These are phyloP conservation scores for Gnaphalium uliginosum DNA, from an alignment of 129 eudicot species.

Conservation along the genomic window DNA sequence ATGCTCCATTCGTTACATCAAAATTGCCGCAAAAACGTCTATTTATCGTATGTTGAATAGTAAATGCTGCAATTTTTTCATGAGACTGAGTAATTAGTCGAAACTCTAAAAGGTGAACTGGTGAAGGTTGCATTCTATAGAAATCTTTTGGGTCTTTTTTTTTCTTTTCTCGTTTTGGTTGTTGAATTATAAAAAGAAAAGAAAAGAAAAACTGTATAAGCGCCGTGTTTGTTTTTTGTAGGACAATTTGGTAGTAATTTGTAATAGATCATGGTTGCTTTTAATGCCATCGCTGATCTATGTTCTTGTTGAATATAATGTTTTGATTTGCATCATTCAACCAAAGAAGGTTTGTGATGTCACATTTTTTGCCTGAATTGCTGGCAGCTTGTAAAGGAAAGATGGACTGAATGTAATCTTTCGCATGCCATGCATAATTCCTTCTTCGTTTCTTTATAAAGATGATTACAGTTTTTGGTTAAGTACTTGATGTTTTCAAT, in stretches of 20 bases:
- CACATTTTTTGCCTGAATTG: constrained; percentile 25
- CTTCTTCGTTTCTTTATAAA: background rate
- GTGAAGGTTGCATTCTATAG: constrained; percentile 33
- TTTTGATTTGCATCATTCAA: constrained; percentile 27
- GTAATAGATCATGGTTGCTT: constrained; percentile 42
- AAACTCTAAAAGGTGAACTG: constrained; percentile 25
- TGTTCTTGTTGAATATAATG: constrained; percentile 31
- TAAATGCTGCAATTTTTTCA: constrained; percentile 23
- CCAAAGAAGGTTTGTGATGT: constrained; percentile 34
- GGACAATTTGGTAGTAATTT: constrained; percentile 38
- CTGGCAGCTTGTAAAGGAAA: constrained; percentile 22
- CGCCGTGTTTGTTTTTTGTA: constrained; percentile 32
- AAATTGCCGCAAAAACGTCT: constrained; percentile 25
- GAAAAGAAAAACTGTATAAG: constrained; percentile 30
- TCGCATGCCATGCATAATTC: background rate
- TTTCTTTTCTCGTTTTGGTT: constrained; percentile 12
- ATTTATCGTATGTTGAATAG: constrained; percentile 26
- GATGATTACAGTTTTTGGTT: background rate
- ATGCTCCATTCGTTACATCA: constrained; percentile 13
- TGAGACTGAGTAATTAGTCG: constrained; percentile 30
- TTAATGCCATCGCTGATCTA: constrained; percentile 38
- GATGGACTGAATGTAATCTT: constrained; percentile 9
- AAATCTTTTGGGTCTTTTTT: constrained; percentile 24
- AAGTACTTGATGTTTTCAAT: background rate
- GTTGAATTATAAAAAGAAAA: constrained; percentile 26